Conservation (phyloP, 305 asterid species). For the Lippia alba region DNA sequence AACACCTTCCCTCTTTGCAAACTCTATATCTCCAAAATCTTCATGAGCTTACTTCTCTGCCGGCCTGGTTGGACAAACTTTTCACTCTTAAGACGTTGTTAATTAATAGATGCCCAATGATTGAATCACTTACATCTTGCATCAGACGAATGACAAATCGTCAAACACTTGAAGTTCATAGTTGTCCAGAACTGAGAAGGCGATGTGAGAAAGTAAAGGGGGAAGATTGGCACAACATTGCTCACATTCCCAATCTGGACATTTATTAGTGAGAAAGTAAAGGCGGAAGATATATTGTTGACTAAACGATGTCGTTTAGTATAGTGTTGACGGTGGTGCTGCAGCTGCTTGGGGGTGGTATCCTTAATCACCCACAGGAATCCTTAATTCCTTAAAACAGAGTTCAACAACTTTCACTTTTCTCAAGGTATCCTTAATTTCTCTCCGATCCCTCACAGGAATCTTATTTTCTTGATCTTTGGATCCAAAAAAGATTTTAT, state of each 20-base stretch:
- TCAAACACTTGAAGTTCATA: not conserved
- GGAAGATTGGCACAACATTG: constrained; percentile 38
- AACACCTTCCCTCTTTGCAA: constrained; percentile 1
- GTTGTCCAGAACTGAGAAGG: constrained; percentile 22
- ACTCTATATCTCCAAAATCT: not conserved
- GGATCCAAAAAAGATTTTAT: too few species aligned
- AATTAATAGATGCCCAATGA: not conserved
- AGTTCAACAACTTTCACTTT: too few species aligned
- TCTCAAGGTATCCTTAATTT: too few species aligned
- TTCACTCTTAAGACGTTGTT: not conserved
- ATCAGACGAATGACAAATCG: not conserved
- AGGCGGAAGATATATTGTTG: too few species aligned
- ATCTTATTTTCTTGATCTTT: too few species aligned
- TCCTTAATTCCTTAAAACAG: too few species aligned
- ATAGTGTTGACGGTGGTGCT: too few species aligned
- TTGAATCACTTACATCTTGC: constrained; percentile 21
- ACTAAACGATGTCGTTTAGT: too few species aligned
- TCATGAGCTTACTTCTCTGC: constrained; percentile 20
- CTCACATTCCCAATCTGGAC: constrained; percentile 25
- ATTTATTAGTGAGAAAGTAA: too few species aligned
- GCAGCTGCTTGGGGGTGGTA: too few species aligned
- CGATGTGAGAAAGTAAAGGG: constrained; percentile 31
- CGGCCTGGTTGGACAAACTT: constrained; percentile 1
- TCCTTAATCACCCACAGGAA: too few species aligned
- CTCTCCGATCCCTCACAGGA: too few species aligned